phyloP scores from a whole-genome alignment of 2,329 filamentous ascomycete species.

The Fusarium napiforme region DNA sequence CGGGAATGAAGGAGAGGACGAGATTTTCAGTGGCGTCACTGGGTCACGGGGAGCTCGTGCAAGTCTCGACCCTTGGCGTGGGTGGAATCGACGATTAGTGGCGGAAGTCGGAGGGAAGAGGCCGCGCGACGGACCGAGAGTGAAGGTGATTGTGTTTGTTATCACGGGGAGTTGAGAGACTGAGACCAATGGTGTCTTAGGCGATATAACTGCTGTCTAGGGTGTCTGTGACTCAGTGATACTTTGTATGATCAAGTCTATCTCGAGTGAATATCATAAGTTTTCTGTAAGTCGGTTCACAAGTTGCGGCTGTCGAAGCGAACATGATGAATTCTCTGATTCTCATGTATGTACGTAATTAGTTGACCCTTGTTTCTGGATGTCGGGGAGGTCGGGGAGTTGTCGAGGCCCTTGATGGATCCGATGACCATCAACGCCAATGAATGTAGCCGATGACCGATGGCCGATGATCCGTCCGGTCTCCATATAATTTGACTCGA shows the following conservation, averaged over 20 bases:
- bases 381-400: constrained; percentile 41
- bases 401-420: constrained; percentile 24
- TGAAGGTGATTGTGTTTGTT: neutral
- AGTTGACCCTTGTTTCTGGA: constrained; percentile 15
- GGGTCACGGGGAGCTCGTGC: constrained; percentile 38
- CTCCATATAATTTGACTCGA: constrained; percentile 11
- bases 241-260: rapidly evolving
- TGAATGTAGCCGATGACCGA: constrained; percentile 36
- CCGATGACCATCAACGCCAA: constrained; percentile 17
- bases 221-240: rapidly evolving
- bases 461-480: constrained; percentile 20
- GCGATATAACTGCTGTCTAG: neutral
- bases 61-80: constrained; percentile 10
- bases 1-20: constrained; percentile 3
- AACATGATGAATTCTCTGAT: neutral
- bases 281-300: too few species aligned
- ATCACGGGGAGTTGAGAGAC: constrained; percentile 14
- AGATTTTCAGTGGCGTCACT: constrained; percentile 28
- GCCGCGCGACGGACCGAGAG: constrained; percentile 27
- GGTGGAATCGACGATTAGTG: constrained; percentile 8
- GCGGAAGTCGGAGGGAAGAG: constrained; percentile 34
- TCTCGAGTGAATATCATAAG: neutral
- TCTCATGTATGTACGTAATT: constrained; percentile 25
- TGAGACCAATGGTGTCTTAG: neutral
- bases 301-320: neutral